A percentile compares a stretch with the other conserved stretches of the same genome.
Evolutionary conservation across 495 filamentous ascomycete species (phyloP).

Genomic region (Aspergillus bertholletiae): DNA sequence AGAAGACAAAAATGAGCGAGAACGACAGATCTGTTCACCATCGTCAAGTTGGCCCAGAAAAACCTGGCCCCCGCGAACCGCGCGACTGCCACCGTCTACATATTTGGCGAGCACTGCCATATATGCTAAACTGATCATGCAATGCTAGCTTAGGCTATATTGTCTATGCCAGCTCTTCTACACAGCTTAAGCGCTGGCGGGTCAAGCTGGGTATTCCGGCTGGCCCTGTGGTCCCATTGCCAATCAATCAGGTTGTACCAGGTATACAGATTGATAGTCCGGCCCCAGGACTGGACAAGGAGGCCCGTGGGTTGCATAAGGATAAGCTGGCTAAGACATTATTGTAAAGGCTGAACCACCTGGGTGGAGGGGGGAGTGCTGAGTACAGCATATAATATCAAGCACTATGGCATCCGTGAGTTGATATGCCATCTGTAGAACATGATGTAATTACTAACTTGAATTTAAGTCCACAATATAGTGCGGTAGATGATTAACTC

Average conservation of each 20-base stretch:
- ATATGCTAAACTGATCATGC: conserved; percentile 32
- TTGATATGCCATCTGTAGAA: too few relatives aligned
- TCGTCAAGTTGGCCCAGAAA: conserved; percentile 15
- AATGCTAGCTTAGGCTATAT: conserved; percentile 23
- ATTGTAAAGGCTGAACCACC: too few relatives aligned
- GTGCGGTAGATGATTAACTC: too few relatives aligned
- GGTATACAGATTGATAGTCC: conserved; percentile 14
- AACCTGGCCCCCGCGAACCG: conserved; percentile 22
- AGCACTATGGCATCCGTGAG: too few relatives aligned
- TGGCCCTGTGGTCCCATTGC: conserved; percentile 7
- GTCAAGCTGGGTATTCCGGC: conserved; percentile 4
- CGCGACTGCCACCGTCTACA: conserved; percentile 24
- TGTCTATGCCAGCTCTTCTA: conserved; percentile 21
- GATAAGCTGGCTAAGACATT: conserved; percentile 6
- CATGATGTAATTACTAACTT: too few relatives aligned
- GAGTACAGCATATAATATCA: too few relatives aligned
- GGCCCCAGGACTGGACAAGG: conserved; percentile 6
- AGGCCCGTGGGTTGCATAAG: conserved; percentile 17
- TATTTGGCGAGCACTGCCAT: conserved; percentile 33
- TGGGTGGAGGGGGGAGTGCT: too few relatives aligned
- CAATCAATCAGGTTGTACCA: conserved; percentile 12
- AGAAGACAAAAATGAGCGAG: too few relatives aligned
- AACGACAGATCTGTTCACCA: too few relatives aligned
- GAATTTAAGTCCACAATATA: too few relatives aligned
- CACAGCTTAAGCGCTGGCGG: conserved; percentile 12